Percentiles rank a stretch among this genome's conserved stretches.
phyloP scores from a whole-genome alignment of 495 filamentous ascomycete species.

The Bathelium albidoporum region DNA sequence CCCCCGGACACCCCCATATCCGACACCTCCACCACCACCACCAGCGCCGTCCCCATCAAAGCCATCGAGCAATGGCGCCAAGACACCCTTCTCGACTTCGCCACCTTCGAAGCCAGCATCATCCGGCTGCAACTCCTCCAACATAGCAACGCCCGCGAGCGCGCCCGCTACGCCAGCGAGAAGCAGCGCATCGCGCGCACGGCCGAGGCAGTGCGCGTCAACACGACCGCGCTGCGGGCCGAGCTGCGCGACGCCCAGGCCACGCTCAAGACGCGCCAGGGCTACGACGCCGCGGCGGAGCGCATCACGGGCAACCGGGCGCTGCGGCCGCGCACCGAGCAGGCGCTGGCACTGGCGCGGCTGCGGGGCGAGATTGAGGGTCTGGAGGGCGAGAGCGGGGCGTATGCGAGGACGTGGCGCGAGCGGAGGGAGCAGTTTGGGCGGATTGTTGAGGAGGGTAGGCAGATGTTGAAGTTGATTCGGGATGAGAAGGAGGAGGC shows the following conservation, averaged over 20 bases:
- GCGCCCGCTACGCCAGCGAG: constrained; percentile 73
- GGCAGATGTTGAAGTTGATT: constrained; percentile 73
- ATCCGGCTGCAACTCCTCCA: constrained; percentile 79
- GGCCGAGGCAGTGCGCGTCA: constrained; percentile 66
- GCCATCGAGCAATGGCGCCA: constrained; percentile 56
- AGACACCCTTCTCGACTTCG: constrained; percentile 82
- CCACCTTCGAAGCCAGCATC: constrained; percentile 77
- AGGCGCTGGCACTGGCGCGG: constrained; percentile 64
- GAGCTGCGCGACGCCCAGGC: constrained; percentile 68
- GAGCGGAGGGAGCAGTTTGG: constrained; percentile 83
- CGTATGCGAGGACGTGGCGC: constrained; percentile 73
- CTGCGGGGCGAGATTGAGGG: constrained; percentile 80
- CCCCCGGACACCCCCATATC: constrained; percentile 47
- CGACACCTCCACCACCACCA: constrained; percentile 18
- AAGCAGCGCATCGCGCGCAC: constrained; percentile 64
- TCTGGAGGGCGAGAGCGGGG: constrained; percentile 69
- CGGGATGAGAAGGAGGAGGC: constrained; percentile 90
- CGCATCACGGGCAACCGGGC: constrained; percentile 75
- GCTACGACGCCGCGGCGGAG: constrained; percentile 76
- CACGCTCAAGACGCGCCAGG: constrained; percentile 66
- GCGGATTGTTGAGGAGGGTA: constrained; percentile 81
- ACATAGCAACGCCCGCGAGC: constrained; percentile 72
- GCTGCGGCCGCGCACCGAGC: constrained; percentile 73
- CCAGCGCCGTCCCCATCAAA: constrained; percentile 39
- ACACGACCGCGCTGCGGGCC: constrained; percentile 56